Evolutionary conservation across 495 filamentous ascomycete genomes (phyloP).

Genomic region (Talaromyces nanjingensis): DNA sequence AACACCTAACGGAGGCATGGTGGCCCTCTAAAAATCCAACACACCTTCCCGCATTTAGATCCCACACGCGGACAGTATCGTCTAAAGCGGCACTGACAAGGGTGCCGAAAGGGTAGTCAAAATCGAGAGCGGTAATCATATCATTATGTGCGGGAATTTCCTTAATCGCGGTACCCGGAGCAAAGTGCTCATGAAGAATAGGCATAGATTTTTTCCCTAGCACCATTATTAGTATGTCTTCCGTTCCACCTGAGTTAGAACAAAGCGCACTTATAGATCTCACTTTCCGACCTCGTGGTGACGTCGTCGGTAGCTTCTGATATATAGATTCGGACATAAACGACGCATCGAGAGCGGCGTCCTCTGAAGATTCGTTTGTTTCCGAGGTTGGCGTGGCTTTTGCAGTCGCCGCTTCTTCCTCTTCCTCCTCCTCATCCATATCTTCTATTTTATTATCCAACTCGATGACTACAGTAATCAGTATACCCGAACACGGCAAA

Average conservation of each 20-base stretch:
- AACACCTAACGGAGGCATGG: constrained; percentile 82
- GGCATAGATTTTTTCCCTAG: constrained; percentile 76
- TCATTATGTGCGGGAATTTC: constrained; percentile 86
- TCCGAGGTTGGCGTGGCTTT: constrained; percentile 44
- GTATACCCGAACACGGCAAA: constrained; percentile 12
- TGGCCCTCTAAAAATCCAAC: constrained; percentile 88
- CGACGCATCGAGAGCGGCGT: constrained; percentile 51
- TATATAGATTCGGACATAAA: constrained; percentile 99
- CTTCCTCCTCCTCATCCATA: constrained; percentile 67
- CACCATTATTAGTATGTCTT: not conserved
- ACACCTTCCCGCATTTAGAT: constrained; percentile 86
- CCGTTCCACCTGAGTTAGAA: not conserved
- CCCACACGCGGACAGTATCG: constrained; percentile 96
- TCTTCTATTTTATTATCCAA: constrained; percentile 83
- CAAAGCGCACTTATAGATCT: constrained; percentile 46
- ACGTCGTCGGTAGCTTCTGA: constrained; percentile 71
- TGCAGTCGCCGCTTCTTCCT: constrained; percentile 31
- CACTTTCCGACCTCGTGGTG: constrained; percentile 55
- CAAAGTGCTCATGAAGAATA: constrained; percentile 90
- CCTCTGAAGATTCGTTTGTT: constrained; percentile 40
- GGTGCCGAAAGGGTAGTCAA: constrained; percentile 92
- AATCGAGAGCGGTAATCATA: constrained; percentile 83
- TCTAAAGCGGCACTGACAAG: constrained; percentile 94
- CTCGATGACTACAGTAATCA: constrained; percentile 55
- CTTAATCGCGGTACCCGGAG: constrained; percentile 81